Base-by-base conservation (phyloP, 164 flowering plant species). In the Liquidambar formosana region DNA sequence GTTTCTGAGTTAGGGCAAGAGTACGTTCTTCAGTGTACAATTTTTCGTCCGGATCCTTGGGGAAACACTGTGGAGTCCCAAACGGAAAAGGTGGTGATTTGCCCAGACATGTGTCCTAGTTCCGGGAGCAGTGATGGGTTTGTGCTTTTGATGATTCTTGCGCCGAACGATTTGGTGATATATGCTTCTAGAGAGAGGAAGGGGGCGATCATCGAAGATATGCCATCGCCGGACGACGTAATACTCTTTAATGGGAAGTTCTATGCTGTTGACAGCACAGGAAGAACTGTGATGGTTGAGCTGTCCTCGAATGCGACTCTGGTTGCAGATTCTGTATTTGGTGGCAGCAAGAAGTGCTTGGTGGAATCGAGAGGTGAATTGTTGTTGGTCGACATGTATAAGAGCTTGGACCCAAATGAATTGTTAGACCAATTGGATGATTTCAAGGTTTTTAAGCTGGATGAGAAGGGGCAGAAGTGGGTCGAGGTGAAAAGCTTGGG, bases 341-440 rank as follows among this genome's bases (percentile, higher is more conserved):
- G 91, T 2, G 92, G 93, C 5, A 92, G 88, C 67, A 87, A 79
- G 83, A 86, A 89, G 81, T 80, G 63, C 58, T 81, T 92, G 71
- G 92, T 89, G 54, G 90, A 88, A 51, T 85, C 79, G 0, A 46
- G 63, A 26, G 90, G 90, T 5, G 85, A 86, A 22, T 68, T 89
- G 63, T 70, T 89, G 77, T 64, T 87, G 82, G 90, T 89, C 63
- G 96, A 86, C 72, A 81, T 71, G 79, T 86, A 81, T 79, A 63
- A 81, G 76, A 77, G 77, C 60, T 57, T 80, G 33, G 84, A 77
- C 21, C 56, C 9, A 83, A 87, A 71, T 84, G 81, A 63, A 81
- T 90, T 2, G 79, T 79, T 10, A 71, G 68, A 69, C n/a, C n/a
- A n/a, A n/a, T n/a, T n/a, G n/a, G n/a, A n/a, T n/a, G n/a, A n/a